Evolutionary conservation across 139 green algal genomes (phyloP), one percentile per base, ranked within the genome.

Genomic region (Closterium sp.): DNA sequence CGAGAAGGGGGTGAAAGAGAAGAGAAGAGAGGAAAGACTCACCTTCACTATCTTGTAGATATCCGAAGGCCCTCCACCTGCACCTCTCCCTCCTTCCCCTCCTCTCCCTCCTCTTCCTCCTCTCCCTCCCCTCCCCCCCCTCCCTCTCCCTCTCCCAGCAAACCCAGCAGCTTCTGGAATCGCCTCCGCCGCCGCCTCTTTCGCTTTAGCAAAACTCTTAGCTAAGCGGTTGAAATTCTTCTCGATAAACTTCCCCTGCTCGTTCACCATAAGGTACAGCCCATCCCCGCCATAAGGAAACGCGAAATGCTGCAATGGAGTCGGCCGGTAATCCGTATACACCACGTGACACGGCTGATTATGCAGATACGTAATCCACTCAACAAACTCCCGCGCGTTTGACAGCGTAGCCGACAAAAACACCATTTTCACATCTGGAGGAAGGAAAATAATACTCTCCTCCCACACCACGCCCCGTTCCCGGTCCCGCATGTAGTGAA

Each of bases 381-480:
- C 94, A 1, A 97, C 98, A 96, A 99, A 99, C 96, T 99, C 96
- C 17, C 87, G 92, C 4, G 97, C 96, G 94, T 99, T 99, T 86
- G 97, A 96, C 85, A 99, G 96, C 2, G 98, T 99, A 45, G 98
- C 98, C 2, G 97, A 99, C 86, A 99, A 96, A 93, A 99, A 99
- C 7, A 98, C 96, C 95, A 98, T 97, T 34, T 95, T 96, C 28
- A 94, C 95, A n/a, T 94, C 95, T 31, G 96, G 93, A 73, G 97
- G 96, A 91, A 99, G 92, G 86, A 99, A 97, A 88, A 99, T 99
- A 95, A 99, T 99, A 84, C 96, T 97, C 95, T 99, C 98, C 96
- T 99, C 98, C 98, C 98, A 99, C 86, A 99, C 98, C 91, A 99
- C 98, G 2, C 98, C 98, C 10, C 98, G 96, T 96, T 99, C 98